These are phyloP conservation scores for Colletotrichum caudatum DNA, from an alignment of 2,329 filamentous ascomycete genomes.

Conservation along the genomic window DNA sequence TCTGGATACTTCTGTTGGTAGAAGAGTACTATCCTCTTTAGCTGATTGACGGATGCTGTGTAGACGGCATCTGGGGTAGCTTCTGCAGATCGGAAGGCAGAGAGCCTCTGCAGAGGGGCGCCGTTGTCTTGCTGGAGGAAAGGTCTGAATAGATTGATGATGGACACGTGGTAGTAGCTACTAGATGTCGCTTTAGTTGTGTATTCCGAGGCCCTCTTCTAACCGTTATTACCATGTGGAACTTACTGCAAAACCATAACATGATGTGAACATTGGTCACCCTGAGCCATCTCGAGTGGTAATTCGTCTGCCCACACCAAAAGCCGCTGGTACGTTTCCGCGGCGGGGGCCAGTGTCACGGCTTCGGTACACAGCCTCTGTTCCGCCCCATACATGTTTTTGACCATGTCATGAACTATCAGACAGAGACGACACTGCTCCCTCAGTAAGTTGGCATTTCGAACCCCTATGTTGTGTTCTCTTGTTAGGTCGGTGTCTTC, in stretches of 20 bases:
- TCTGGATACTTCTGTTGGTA: slow-evolving; percentile 50
- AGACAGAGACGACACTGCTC: slow-evolving; percentile 51
- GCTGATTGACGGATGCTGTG: slow-evolving; percentile 51
- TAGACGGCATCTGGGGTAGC: slow-evolving; percentile 49
- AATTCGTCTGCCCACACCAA: slow-evolving; percentile 53
- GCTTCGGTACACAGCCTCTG: slow-evolving; percentile 20
- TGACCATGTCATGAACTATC: slow-evolving; percentile 51
- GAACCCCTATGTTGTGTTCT: background rate
- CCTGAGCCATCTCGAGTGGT: slow-evolving; percentile 46
- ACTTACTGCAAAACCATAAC: slow-evolving; percentile 53
- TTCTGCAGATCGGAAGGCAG: slow-evolving; percentile 48
- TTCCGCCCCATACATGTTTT: slow-evolving; percentile 43
- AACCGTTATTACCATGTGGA: background rate
- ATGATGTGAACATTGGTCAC: slow-evolving; percentile 48
- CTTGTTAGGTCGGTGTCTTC: background rate
- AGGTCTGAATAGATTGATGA: slow-evolving; percentile 52
- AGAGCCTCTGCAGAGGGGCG: slow-evolving; percentile 35
- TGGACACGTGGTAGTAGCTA: slow-evolving; percentile 53
- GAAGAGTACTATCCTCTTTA: slow-evolving; percentile 54
- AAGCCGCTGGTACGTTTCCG: slow-evolving; percentile 54
- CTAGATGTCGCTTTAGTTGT: slow-evolving; percentile 43
- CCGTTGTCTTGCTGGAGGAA: slow-evolving; percentile 39
- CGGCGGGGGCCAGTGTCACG: slow-evolving; percentile 47
- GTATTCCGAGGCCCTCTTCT: background rate
- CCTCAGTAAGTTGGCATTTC: background rate